These are phyloP conservation scores for Solanum paucissectum DNA, from an alignment of 257 asterid species.

Conservation along the genomic window DNA sequence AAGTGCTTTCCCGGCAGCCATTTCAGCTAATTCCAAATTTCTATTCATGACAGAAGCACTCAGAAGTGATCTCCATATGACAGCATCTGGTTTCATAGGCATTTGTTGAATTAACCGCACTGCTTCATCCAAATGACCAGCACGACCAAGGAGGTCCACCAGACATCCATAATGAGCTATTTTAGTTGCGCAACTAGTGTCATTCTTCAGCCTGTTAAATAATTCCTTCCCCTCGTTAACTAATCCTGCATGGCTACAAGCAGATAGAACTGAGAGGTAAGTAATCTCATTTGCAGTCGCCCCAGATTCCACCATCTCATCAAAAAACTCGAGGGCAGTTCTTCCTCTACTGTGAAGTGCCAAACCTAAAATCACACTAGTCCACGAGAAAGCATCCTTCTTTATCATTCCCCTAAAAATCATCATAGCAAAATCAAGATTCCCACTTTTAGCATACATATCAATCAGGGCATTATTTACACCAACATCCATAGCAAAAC, in stretches of 20 bases:
- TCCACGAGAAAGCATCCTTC: slow-evolving; percentile 68
- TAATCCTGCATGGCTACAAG: slow-evolving; percentile 70
- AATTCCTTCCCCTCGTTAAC: slow-evolving; percentile 55
- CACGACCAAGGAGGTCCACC: slow-evolving; percentile 70
- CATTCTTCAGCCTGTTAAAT: slow-evolving; percentile 21
- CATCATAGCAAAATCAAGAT: slow-evolving; percentile 41
- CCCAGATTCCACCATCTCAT: slow-evolving; percentile 52
- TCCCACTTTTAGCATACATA: slow-evolving; percentile 73
- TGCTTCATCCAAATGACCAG: slow-evolving; percentile 52
- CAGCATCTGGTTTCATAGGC: slow-evolving; percentile 72
- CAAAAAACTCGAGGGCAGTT: slow-evolving; percentile 40
- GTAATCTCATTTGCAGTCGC: slow-evolving; percentile 53
- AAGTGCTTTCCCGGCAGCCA: slow-evolving; percentile 41
- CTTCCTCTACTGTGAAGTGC: slow-evolving; percentile 62
- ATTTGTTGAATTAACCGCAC: slow-evolving; percentile 28
- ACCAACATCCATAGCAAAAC: slow-evolving; percentile 30
- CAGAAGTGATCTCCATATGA: slow-evolving; percentile 63
- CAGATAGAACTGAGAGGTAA: slow-evolving; percentile 54
- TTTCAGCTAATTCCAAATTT: slow-evolving; percentile 53
- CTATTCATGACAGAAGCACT: slow-evolving; percentile 39
- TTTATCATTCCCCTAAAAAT: slow-evolving; percentile 32
- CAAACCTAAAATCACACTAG: slow-evolving; percentile 58
- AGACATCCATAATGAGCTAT: slow-evolving; percentile 69
- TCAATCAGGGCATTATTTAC: slow-evolving; percentile 64
- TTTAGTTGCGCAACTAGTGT: slow-evolving; percentile 24